Base-by-base conservation (phyloP, 2,329 filamentous ascomycete genomes). In the Tolypocladium amazonense region DNA sequence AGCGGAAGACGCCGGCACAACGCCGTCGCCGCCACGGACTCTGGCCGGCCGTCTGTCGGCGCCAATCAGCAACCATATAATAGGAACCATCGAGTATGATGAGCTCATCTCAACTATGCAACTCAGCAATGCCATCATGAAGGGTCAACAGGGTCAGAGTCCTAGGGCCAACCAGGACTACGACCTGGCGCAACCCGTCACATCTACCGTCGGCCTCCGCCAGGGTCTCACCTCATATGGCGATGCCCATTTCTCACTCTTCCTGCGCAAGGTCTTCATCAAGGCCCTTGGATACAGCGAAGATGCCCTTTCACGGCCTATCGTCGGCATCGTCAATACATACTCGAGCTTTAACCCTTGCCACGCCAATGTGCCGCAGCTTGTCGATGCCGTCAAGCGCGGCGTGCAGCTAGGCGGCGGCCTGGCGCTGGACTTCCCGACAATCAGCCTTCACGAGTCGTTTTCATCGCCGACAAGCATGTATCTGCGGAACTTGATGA, bases 251-350 rank as follows among this genome's bases (percentile, higher is more conserved):
- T 91, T 91, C 74, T 88, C 86, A 0, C 79, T 90, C 2, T 90
- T 90, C 67, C 78, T 90, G 0, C 81, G 88, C 39, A 90, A 90
- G 67, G 87, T 86, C 30, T 90, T 90, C 71, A 90, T 90, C 75
- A 90, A 90, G 71, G 87, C 88, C 0, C 77, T 89, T 1, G 88
- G 88, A 0, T 90, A 89, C 70, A 85, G 83, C 60, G 88, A 90
- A 64, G 86, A 88, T 66, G 84, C 88, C 0, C 80, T 91, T 0
- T 85, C 84, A 0, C 75, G 86, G 1, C 88, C 88, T 2, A 88
- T 90, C 59, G 78, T 90, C n/a, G 88, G 88, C 56, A 86, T 91
- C 61, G 83, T 88, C 70, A 89, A 90, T 71, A 90, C 88, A 0
- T 85, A 83, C 66, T 90, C 87, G 0, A 80, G 81, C 62, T 88